Evolutionary conservation across 2,329 filamentous ascomycete genomes (phyloP).

Genomic region (Trematosphaeria pertusa): DNA sequence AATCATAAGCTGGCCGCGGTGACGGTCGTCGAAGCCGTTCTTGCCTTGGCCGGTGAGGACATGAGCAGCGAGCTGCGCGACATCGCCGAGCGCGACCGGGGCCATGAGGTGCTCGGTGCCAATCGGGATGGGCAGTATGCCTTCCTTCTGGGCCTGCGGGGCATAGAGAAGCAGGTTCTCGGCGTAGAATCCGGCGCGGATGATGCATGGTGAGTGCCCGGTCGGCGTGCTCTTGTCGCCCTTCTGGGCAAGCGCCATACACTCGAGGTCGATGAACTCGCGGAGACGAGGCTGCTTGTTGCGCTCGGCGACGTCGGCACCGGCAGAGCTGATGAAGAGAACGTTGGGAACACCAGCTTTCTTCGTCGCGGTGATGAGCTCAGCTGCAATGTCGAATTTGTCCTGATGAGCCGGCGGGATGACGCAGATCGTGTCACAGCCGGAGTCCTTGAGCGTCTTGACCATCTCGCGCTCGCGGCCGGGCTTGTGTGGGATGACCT

Average conservation of each 20-base stretch:
- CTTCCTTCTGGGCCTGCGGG: constrained; percentile 54
- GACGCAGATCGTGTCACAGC: constrained; percentile 58
- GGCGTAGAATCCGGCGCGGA: constrained; percentile 52
- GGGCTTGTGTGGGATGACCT: constrained; percentile 52
- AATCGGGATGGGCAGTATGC: constrained; percentile 56
- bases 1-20: constrained; percentile 61
- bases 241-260: constrained; percentile 51
- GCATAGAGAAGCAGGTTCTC: constrained; percentile 60
- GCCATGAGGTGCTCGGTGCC: constrained; percentile 59
- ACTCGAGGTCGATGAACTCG: constrained; percentile 61
- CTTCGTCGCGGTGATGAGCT: constrained; percentile 56
- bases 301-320: constrained; percentile 59
- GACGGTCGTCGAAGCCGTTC: constrained; percentile 58
- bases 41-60: constrained; percentile 57
- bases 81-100: constrained; percentile 55
- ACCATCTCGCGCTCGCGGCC: constrained; percentile 51
- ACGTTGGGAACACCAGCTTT: constrained; percentile 56
- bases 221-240: constrained; percentile 50
- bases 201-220: constrained; percentile 50
- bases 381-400: constrained; percentile 55
- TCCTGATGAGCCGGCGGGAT: constrained; percentile 57
- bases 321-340: constrained; percentile 57
- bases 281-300: constrained; percentile 58
- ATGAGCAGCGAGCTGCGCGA: constrained; percentile 58
- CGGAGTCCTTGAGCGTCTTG: constrained; percentile 50